These are phyloP conservation scores for Blastobotrys persicus DNA, from an alignment of 1,139 yeast genomes.

Conservation along the genomic window DNA sequence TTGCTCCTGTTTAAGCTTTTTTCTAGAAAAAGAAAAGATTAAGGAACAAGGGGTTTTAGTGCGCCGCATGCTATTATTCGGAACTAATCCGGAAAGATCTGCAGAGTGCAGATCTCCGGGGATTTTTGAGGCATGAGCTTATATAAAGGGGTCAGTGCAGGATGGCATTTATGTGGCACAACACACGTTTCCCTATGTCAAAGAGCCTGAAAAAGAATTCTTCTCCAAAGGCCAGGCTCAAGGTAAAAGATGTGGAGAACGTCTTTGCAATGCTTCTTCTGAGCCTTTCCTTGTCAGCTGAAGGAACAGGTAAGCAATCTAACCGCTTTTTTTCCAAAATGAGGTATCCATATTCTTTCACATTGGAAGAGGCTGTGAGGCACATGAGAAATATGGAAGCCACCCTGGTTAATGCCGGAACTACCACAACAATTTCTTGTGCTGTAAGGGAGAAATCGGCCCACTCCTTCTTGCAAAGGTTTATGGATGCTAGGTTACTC, in stretches of 20 bases:
- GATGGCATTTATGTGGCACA: too few relatives aligned
- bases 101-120: too few relatives aligned
- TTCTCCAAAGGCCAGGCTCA: not conserved
- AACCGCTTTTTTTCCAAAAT: conserved; percentile 40
- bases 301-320: conserved; percentile 22
- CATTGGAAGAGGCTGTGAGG: conserved; percentile 50
- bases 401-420: conserved; percentile 40
- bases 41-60: too few relatives aligned
- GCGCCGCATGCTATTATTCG: too few relatives aligned
- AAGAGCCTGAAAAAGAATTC: not conserved
- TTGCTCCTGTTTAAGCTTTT: too few relatives aligned
- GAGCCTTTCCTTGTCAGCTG: conserved; percentile 46
- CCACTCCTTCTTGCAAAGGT: conserved; percentile 47
- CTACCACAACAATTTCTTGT: conserved; percentile 61
- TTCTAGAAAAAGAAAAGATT: too few relatives aligned
- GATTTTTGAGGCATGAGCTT: not conserved
- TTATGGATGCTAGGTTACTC: conserved; percentile 64
- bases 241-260: conserved; percentile 22
- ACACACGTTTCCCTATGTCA: too few relatives aligned
- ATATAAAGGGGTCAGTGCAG: not conserved
- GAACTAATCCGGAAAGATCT: too few relatives aligned
- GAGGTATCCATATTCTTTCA: conserved; percentile 53
- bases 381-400: conserved; percentile 52
- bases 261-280: conserved; percentile 47
- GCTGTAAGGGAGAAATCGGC: conserved; percentile 56